phyloP scores from a whole-genome alignment of 441 rosid genomes.

The Bocquillonia castaneifolia region DNA sequence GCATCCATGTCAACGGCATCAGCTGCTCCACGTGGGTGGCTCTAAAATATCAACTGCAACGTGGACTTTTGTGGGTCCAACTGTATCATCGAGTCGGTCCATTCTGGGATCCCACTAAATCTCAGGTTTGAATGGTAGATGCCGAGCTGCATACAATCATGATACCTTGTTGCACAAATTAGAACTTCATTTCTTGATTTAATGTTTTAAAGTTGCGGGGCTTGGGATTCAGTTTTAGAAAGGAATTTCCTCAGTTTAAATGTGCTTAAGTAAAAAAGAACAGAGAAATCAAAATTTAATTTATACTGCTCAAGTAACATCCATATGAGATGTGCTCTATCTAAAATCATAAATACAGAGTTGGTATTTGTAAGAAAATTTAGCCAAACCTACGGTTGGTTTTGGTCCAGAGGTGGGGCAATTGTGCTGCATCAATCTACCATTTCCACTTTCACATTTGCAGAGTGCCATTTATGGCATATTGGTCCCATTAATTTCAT shows the following conservation, averaged over 20 bases:
- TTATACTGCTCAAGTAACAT: not conserved
- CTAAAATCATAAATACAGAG: not conserved
- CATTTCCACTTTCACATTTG: not conserved
- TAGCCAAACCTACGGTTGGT: not conserved
- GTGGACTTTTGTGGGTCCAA: not conserved
- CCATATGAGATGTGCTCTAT: not conserved
- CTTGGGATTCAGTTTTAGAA: not conserved
- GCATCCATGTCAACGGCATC: conserved; percentile 19
- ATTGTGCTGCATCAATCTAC: not conserved
- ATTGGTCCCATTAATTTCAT: no score
- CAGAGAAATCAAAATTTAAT: not conserved
- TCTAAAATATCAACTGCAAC: conserved; percentile 11
- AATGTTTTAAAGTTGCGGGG: not conserved
- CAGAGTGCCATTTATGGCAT: not conserved
- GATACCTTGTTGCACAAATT: not conserved
- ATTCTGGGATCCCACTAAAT: conserved; percentile 2
- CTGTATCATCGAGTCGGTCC: conserved; percentile 7
- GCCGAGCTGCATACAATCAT: not conserved
- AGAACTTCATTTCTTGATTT: not conserved
- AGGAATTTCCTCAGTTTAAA: not conserved
- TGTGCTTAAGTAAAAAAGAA: no score
- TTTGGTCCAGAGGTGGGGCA: not conserved
- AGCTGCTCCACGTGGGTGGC: conserved; percentile 8
- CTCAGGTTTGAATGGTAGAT: not conserved
- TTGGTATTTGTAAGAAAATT: not conserved